Base-by-base conservation (phyloP, 768 basidiomycete genomes). In the Chalciporus sphaerocephalus region DNA sequence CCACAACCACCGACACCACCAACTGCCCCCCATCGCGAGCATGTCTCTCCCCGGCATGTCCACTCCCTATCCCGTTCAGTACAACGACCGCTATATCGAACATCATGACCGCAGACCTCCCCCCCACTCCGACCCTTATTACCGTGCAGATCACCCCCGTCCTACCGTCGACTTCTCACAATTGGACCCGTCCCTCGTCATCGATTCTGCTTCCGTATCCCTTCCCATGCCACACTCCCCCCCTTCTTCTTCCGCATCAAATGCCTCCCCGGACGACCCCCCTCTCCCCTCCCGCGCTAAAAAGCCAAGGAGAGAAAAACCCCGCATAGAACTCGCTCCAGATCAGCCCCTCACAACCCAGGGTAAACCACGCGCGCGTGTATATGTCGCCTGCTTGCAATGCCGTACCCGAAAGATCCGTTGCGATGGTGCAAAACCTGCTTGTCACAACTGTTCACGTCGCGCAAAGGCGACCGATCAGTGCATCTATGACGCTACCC, bases 321-420 rank as follows among this genome's bases (percentile, higher is more conserved):
- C 75, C 22, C 78, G 64, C 34, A 83, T 89, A 40, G 80, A 79
- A 37, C 76, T 89, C 25, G 81, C 86, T 2, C 73, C 83, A 4
- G 83, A 85, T 57, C 87, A 90, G 55, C 87, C 87, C 2, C 79
- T 84, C 35, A 90, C 87, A 0, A 85, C 85, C 0, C 85, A 89
- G 60, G 87, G 87, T n/a, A 87, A 78, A 54, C 81, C 78, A 17
- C 75, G 87, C 16, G 75, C 79, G 16, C 75, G 87, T 25, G 87
- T 89, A 18, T 91, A 80, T 52, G 83, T 89, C 30, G 88, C 87
- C 18, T 91, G 87, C 61, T 21, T 83, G 15, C 86, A 87, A 64
- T 89, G 87, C 58, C 87, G 88, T 20, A 76, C 73, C 13, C 77
- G 87, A 20, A 91, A 91, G 58, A 87, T 86, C 51, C 81, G 87